phyloP scores from a whole-genome alignment of 306 rosid genomes.

The Mimosa pudica region DNA sequence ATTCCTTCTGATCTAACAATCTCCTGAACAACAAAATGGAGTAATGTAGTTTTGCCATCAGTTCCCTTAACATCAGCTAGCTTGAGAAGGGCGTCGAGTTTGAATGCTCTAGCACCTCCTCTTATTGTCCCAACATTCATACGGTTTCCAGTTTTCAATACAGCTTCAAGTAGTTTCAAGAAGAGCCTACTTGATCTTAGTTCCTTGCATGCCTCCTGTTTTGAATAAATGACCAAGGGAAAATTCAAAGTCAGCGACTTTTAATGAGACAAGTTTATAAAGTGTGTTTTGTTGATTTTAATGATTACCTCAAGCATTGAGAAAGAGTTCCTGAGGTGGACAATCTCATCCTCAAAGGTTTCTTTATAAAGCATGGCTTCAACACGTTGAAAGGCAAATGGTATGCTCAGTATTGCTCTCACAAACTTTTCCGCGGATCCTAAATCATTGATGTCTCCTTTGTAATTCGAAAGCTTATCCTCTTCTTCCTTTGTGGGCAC shows the following conservation, averaged over 20 bases:
- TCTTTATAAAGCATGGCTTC: constrained; percentile 89
- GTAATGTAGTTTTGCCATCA: constrained; percentile 85
- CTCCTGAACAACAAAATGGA: constrained; percentile 95
- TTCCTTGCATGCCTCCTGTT: constrained; percentile 95
- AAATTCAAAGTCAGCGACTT: neutral
- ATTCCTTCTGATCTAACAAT: constrained; percentile 80
- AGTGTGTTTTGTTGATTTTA: neutral
- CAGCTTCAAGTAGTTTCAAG: constrained; percentile 86
- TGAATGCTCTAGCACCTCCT: constrained; percentile 93
- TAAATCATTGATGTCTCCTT: constrained; percentile 77
- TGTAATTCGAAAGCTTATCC: constrained; percentile 63
- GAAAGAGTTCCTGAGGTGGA: constrained; percentile 85
- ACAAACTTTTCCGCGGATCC: constrained; percentile 90
- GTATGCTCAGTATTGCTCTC: constrained; percentile 62
- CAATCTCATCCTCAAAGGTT: constrained; percentile 91
- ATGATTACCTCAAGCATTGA: constrained; percentile 85
- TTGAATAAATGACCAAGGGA: constrained; percentile 3
- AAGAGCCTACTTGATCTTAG: constrained; percentile 92
- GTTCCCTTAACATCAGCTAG: constrained; percentile 93
- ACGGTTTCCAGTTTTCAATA: constrained; percentile 90
- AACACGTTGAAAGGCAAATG: constrained; percentile 73
- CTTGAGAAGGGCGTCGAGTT: constrained; percentile 87
- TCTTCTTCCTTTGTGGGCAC: constrained; percentile 87
- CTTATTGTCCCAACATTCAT: constrained; percentile 97
- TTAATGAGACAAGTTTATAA: neutral